Percentiles rank a stretch among this genome's conserved stretches.
Evolutionary conservation across 2,329 filamentous ascomycete genomes (phyloP).

Genomic region (Setomelanomma holmii): DNA sequence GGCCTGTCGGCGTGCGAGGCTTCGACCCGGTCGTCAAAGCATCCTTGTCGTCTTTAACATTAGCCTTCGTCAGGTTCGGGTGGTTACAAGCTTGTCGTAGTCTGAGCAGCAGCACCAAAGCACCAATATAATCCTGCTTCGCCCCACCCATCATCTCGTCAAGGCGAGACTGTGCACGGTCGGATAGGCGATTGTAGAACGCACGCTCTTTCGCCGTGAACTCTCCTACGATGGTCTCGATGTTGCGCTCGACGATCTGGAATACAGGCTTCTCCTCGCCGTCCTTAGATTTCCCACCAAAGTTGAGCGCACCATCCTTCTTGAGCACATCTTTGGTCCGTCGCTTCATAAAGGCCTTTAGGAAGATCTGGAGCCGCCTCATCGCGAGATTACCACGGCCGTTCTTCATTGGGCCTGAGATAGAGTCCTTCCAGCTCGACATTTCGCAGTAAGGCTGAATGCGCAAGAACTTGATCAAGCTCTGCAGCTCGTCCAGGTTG

Average conservation of each 20-base stretch:
- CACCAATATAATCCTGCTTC: constrained; percentile 89
- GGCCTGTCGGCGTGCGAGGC: constrained; percentile 48
- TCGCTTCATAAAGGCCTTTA: constrained; percentile 98
- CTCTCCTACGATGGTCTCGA: constrained; percentile 78
- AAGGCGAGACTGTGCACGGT: constrained; percentile 84
- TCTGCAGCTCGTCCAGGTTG: constrained; percentile 95
- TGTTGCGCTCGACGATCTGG: constrained; percentile 89
- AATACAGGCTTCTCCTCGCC: constrained; percentile 71
- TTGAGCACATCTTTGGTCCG: constrained; percentile 97
- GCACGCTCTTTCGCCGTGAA: constrained; percentile 81
- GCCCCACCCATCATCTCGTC: constrained; percentile 85
- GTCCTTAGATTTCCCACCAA: constrained; percentile 70
- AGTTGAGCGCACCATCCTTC: constrained; percentile 79
- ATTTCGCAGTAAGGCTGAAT: constrained; percentile 92
- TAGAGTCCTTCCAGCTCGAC: constrained; percentile 87
- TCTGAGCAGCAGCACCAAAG: constrained; percentile 87
- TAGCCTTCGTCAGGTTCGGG: constrained; percentile 83
- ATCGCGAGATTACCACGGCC: constrained; percentile 90
- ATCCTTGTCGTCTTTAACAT: constrained; percentile 87
- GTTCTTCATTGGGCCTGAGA: constrained; percentile 87
- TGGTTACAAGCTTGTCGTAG: constrained; percentile 95
- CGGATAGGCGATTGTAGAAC: constrained; percentile 86
- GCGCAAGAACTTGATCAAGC: constrained; percentile 87
- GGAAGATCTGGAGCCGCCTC: constrained; percentile 79
- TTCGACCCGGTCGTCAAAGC: constrained; percentile 70